phyloP scores from a whole-genome alignment of 2,329 filamentous ascomycete genomes.

The Colletotrichum abscissum region DNA sequence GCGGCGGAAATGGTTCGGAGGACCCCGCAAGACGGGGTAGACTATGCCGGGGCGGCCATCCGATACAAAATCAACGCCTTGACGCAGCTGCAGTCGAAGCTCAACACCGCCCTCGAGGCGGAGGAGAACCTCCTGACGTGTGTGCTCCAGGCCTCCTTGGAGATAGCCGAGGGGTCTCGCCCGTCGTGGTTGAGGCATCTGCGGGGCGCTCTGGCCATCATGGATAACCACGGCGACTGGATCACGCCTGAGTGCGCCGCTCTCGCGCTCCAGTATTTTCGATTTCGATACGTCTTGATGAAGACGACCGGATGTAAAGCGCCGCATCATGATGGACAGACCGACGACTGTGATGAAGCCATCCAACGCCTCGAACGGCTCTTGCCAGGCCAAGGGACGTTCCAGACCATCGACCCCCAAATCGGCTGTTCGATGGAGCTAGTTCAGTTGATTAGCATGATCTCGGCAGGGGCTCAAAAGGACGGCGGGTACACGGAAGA shows the following conservation, averaged over 20 bases:
- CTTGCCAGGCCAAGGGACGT: too few relatives aligned
- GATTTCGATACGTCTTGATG: conserved; percentile 13
- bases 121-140: conserved; percentile 13
- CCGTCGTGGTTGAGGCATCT: conserved; percentile 15
- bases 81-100: conserved; percentile 3
- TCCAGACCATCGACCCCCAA: background rate
- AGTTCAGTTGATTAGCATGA: background rate
- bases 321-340: too few relatives aligned
- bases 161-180: conserved; percentile 7
- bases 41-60: background rate
- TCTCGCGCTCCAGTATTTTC: conserved; percentile 9
- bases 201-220: background rate
- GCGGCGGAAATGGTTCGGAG: conserved; percentile 6
- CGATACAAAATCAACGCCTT: conserved; percentile 9
- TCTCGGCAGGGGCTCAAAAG: background rate
- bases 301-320: too few relatives aligned
- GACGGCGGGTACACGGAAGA: background rate
- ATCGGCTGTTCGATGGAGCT: conserved; percentile 14
- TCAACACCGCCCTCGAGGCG: background rate
- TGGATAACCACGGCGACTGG: background rate
- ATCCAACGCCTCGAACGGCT: too few relatives aligned
- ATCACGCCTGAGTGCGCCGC: conserved; percentile 8
- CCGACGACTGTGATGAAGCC: too few relatives aligned
- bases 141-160: conserved; percentile 19
- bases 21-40: background rate